These are phyloP conservation scores for Syncephalastrum monosporum DNA, from an alignment of 371 early-diverging fungal species.

Conservation along the genomic window DNA sequence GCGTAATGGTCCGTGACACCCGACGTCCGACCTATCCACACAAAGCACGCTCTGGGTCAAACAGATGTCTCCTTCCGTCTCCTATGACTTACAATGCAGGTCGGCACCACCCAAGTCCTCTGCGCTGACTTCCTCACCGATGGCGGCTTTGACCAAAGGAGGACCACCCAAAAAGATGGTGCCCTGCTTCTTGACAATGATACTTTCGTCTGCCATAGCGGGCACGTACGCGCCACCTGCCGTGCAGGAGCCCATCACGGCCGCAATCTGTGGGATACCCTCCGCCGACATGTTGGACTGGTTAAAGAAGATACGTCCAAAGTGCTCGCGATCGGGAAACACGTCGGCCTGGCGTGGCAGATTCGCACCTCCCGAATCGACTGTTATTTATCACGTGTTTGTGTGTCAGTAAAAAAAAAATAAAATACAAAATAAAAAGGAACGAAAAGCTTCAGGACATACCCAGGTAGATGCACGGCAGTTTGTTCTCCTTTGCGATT, in stretches of 20 bases:
- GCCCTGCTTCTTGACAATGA: constrained; percentile 95
- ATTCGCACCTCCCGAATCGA: constrained; percentile 97
- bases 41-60: not conserved
- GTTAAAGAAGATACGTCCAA: constrained; percentile 97
- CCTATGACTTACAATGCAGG: constrained; percentile 79
- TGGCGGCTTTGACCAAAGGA: constrained; percentile 96
- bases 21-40: constrained; percentile 63
- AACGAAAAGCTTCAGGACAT: no score
- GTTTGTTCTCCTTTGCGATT: constrained; percentile 89
- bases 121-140: constrained; percentile 93
- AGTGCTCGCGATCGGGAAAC: constrained; percentile 97
- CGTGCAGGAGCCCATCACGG: constrained; percentile 98
- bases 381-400: constrained; percentile 33
- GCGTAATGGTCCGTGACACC: constrained; percentile 98
- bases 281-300: constrained; percentile 86
- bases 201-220: constrained; percentile 98
- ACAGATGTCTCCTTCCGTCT: not conserved
- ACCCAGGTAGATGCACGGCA: constrained; percentile 96
- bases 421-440: no score
- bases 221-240: constrained; percentile 99
- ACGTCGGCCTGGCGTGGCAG: constrained; percentile 95
- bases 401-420: constrained; percentile 1
- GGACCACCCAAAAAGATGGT: constrained; percentile 98
- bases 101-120: constrained; percentile 98
- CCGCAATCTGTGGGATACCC: constrained; percentile 95